These are phyloP conservation scores for Colletotrichum sp. DNA, from an alignment of 2,329 filamentous ascomycete species.

Conservation along the genomic window DNA sequence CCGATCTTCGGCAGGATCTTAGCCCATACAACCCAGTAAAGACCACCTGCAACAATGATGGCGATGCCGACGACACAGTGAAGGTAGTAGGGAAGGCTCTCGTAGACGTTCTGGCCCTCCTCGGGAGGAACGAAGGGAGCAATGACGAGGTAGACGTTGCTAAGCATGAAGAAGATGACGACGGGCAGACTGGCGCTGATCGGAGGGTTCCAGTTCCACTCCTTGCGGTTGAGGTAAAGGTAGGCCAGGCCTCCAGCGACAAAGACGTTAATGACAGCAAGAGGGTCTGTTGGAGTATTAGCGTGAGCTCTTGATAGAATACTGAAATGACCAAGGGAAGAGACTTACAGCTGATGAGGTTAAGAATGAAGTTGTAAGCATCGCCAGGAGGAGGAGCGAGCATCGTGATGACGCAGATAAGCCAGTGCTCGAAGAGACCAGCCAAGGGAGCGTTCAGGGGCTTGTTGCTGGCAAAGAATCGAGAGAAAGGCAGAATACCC, in stretches of 20 bases:
- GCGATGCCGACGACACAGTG: constrained; percentile 63
- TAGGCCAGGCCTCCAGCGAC: constrained; percentile 58
- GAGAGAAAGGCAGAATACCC: constrained; percentile 68
- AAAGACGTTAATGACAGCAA: constrained; percentile 62
- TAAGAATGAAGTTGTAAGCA: constrained; percentile 28
- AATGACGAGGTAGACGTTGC: constrained; percentile 65
- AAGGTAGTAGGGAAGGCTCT: constrained; percentile 60
- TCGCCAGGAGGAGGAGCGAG: constrained; percentile 62
- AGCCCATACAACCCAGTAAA: constrained; percentile 65
- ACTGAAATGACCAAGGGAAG: neutral
- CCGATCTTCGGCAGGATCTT: constrained; percentile 56
- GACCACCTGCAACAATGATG: constrained; percentile 55
- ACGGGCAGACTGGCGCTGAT: constrained; percentile 60
- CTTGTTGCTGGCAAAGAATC: constrained; percentile 67
- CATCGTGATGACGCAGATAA: constrained; percentile 69
- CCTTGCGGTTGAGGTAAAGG: constrained; percentile 54
- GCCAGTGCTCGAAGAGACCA: constrained; percentile 68
- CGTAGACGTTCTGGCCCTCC: constrained; percentile 57
- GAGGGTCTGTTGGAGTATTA: constrained; percentile 56
- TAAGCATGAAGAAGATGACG: constrained; percentile 62
- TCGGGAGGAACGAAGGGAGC: constrained; percentile 63
- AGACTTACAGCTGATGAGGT: constrained; percentile 49
- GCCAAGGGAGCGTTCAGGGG: constrained; percentile 68
- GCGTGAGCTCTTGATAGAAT: rapidly evolving
- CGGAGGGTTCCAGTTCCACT: constrained; percentile 58